A percentile compares a stretch with the other conserved stretches of the same genome.
Conservation (phyloP, 805 yeast species). For the Saccharomycopsis fermentans region DNA sequence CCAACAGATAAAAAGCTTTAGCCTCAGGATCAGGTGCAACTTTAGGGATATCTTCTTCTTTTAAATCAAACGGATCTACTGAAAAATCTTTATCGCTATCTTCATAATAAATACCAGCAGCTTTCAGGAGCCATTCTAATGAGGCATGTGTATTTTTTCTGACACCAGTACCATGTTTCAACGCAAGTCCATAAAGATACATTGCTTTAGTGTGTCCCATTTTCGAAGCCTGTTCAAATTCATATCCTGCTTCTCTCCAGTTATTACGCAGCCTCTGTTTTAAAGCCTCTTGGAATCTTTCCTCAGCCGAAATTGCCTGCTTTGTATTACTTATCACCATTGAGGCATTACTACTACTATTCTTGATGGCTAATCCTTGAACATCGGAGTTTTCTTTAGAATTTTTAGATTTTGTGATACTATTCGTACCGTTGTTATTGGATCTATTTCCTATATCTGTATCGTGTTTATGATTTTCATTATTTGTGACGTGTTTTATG, state of each 20-base stretch:
- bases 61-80: constrained; percentile 29
- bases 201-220: constrained; percentile 57
- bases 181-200: constrained; percentile 57
- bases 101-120: constrained; percentile 29
- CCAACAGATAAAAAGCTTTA: constrained; percentile 51
- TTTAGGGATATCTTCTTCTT: constrained; percentile 25
- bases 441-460: not conserved
- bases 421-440: not conserved
- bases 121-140: constrained; percentile 49
- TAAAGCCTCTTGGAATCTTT: constrained; percentile 29
- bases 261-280: constrained; percentile 22
- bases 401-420: not conserved
- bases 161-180: constrained; percentile 62
- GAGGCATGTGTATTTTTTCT: constrained; percentile 44
- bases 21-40: constrained; percentile 35
- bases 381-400: not conserved
- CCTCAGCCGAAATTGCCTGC: constrained; percentile 41
- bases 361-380: not conserved
- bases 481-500: not conserved
- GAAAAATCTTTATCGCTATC: constrained; percentile 20
- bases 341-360: constrained; percentile 1
- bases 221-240: constrained; percentile 53
- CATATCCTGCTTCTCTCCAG: constrained; percentile 59
- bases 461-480: not conserved
- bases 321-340: constrained; percentile 27